phyloP scores from a whole-genome alignment of 2,329 filamentous ascomycete species.

The Fusarium gaditjirri region DNA sequence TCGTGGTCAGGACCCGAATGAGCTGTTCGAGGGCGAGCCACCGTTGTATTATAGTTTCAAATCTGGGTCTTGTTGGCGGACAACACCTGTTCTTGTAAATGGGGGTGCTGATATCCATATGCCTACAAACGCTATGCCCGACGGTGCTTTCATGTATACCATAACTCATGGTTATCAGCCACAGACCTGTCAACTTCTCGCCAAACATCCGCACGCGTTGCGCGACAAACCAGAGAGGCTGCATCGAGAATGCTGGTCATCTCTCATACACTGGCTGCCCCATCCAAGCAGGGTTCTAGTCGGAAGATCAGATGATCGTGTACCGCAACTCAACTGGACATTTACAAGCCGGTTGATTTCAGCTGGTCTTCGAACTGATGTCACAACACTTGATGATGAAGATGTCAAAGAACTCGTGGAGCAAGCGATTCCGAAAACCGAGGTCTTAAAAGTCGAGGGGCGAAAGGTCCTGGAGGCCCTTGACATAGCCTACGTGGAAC shows the following conservation, averaged over 20 bases:
- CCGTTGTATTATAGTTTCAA: slow-evolving; percentile 44
- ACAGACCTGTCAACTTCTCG: slow-evolving; percentile 42
- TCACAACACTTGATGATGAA: slow-evolving; percentile 33
- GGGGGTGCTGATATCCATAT: slow-evolving; percentile 42
- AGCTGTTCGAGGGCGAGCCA: slow-evolving; percentile 41
- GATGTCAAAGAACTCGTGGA: slow-evolving; percentile 38
- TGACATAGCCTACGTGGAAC: slow-evolving; percentile 41
- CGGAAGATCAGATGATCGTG: slow-evolving; percentile 4
- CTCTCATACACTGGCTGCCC: slow-evolving; percentile 35
- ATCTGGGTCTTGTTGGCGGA: slow-evolving; percentile 43
- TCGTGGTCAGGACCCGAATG: slow-evolving; percentile 41
- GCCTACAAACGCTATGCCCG: slow-evolving; percentile 40
- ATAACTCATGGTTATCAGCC: slow-evolving; percentile 42
- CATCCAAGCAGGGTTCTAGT: slow-evolving; percentile 5
- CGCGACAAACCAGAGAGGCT: slow-evolving; percentile 31
- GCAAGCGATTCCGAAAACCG: slow-evolving; percentile 34
- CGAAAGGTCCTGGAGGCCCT: slow-evolving; percentile 40
- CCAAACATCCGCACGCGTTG: slow-evolving; percentile 39
- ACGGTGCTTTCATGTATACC: slow-evolving; percentile 44
- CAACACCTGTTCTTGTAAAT: slow-evolving; percentile 44
- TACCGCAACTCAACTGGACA: slow-evolving; percentile 42
- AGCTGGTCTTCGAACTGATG: slow-evolving; percentile 42
- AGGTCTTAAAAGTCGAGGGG: slow-evolving; percentile 33
- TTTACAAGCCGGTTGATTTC: slow-evolving; percentile 37
- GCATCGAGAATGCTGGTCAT: slow-evolving; percentile 40